phyloP scores from a whole-genome alignment of 345 rosid species.

The Populus nigra region DNA sequence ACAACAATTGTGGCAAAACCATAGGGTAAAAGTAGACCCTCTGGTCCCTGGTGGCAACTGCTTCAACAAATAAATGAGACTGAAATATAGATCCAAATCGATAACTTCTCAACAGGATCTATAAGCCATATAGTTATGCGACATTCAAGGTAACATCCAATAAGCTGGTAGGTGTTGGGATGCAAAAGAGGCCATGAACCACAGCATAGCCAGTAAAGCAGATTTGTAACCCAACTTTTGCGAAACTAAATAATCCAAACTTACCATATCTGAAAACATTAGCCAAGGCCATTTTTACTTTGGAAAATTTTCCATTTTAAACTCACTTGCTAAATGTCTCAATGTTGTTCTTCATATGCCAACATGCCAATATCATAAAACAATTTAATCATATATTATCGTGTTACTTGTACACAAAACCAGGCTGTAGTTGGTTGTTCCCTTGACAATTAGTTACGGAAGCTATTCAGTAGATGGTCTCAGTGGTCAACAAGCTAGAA shows the following conservation, averaged over 20 bases:
- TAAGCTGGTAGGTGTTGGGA: background rate
- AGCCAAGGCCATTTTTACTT: background rate
- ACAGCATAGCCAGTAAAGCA: background rate
- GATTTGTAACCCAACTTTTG: background rate
- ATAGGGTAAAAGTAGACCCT: background rate
- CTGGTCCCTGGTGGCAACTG: background rate
- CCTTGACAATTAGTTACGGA: background rate
- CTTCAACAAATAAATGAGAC: slow-evolving; percentile 6
- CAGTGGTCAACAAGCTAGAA: background rate
- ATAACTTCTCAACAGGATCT: background rate
- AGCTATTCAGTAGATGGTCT: background rate
- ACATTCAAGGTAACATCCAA: background rate
- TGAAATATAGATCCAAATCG: background rate
- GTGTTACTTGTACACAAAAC: background rate
- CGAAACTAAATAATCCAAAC: background rate
- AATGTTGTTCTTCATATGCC: background rate
- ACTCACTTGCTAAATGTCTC: background rate
- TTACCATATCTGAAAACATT: background rate
- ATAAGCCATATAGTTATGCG: background rate
- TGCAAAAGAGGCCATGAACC: background rate
- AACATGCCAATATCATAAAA: background rate
- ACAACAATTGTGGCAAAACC: background rate
- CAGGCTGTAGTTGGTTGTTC: background rate
- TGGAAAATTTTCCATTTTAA: background rate
- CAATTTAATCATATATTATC: background rate